A percentile compares a stretch with the other conserved stretches of the same genome.
Evolutionary conservation across 352 stramenopile genomes (phyloP).

Genomic region (Phytophthora fragariaefolia): DNA sequence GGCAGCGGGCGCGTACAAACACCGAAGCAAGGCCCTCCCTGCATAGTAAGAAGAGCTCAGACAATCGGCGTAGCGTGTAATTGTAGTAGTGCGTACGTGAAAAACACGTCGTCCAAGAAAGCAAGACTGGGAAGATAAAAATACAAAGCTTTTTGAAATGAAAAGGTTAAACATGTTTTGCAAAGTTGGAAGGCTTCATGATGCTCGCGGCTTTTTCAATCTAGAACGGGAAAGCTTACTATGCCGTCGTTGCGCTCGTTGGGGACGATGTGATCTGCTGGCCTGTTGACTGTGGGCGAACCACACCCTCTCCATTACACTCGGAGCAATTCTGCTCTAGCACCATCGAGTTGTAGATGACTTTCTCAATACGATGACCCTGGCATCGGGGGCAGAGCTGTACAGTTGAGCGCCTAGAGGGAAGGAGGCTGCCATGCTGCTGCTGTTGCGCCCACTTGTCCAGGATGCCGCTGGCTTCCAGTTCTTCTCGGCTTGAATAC

Average conservation of each 20-base stretch:
- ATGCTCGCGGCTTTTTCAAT: no score
- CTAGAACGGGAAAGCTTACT: not conserved
- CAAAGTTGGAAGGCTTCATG: no score
- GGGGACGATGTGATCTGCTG: not conserved
- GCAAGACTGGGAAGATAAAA: constrained; percentile 10
- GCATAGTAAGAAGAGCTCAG: constrained; percentile 19
- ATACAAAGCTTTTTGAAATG: constrained; percentile 23
- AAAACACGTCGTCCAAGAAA: constrained; percentile 14
- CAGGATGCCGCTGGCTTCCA: constrained; percentile 33
- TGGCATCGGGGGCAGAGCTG: constrained; percentile 59
- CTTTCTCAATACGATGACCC: constrained; percentile 66
- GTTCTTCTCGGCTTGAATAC: constrained; percentile 29
- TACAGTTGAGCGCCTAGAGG: constrained; percentile 23
- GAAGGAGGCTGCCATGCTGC: constrained; percentile 17
- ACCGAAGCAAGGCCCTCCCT: constrained; percentile 5
- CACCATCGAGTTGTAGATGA: constrained; percentile 59
- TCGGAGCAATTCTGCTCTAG: constrained; percentile 59
- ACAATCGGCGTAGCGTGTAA: constrained; percentile 35
- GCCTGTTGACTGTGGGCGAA: constrained; percentile 8
- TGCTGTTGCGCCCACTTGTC: constrained; percentile 32
- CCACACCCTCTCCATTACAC: constrained; percentile 66
- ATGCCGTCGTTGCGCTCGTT: constrained; percentile 6
- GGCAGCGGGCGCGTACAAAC: constrained; percentile 22
- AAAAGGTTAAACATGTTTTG: constrained; percentile 1
- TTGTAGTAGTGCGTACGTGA: constrained; percentile 37